phyloP scores from a whole-genome alignment of 1,284 basidiomycete species.

The Cutaneotrichosporon arboriforme region DNA sequence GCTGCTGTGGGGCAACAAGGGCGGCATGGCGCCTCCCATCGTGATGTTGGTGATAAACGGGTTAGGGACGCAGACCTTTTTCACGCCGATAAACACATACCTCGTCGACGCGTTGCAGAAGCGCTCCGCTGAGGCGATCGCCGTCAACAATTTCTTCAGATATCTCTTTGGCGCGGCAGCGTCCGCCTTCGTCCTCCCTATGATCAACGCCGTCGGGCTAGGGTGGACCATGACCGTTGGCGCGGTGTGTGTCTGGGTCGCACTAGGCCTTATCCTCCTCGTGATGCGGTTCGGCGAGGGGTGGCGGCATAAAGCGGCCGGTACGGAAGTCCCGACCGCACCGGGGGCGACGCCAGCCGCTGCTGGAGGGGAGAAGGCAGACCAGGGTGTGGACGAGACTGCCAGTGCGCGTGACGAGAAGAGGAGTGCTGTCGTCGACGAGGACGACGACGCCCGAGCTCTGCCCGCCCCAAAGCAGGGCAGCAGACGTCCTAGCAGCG shows the following conservation, averaged over 20 bases:
- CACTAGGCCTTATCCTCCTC: conserved; percentile 12
- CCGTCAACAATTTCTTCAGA: conserved; percentile 44
- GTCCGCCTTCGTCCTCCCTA: conserved; percentile 53
- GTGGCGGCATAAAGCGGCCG: conserved; percentile 30
- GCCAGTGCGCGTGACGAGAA: conserved; percentile 6
- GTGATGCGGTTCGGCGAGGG: conserved; percentile 28
- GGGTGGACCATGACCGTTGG: conserved; percentile 54
- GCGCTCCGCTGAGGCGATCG: conserved; percentile 54
- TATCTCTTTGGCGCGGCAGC: conserved; percentile 48
- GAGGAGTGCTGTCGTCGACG: background rate
- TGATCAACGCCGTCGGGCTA: conserved; percentile 56
- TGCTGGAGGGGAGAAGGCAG: conserved; percentile 8
- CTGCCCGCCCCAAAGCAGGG: background rate
- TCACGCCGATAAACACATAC: conserved; percentile 57
- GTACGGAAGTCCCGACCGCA: conserved; percentile 4
- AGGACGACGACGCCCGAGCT: background rate
- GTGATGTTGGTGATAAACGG: conserved; percentile 48
- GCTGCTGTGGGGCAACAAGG: conserved; percentile 29
- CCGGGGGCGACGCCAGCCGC: background rate
- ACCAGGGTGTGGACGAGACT: background rate
- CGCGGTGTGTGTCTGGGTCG: conserved; percentile 44
- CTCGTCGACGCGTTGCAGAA: conserved; percentile 56
- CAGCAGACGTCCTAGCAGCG: background rate
- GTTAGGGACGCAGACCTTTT: conserved; percentile 46
- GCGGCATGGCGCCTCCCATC: conserved; percentile 41